Conservation (phyloP, 768 basidiomycete species). For the Termitomyces titanicus region DNA sequence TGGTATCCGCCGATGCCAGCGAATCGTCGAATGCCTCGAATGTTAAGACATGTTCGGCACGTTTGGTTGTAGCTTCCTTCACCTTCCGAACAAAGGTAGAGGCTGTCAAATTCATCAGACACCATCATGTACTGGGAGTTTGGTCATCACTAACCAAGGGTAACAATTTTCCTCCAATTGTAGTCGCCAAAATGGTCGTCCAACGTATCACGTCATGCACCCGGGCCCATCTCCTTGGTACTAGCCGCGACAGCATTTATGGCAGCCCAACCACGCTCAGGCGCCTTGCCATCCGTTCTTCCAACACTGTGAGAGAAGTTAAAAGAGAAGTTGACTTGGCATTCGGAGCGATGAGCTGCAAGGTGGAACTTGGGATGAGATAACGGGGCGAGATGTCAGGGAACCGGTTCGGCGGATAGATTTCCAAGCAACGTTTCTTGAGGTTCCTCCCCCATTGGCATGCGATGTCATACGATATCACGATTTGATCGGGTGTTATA, state of each 20-base stretch:
- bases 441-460: conserved; percentile 26
- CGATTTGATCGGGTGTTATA: conserved; percentile 1
- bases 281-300: conserved; percentile 5
- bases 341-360: conserved; percentile 18
- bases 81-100: conserved; percentile 9
- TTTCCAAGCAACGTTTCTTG: not conserved
- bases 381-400: not conserved
- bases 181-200: conserved; percentile 20
- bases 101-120: not conserved
- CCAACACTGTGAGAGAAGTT: conserved; percentile 21
- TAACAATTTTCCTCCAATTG: conserved; percentile 24
- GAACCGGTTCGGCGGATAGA: not conserved
- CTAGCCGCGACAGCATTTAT: conserved; percentile 17
- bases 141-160: too few relatives aligned
- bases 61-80: conserved; percentile 5
- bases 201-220: conserved; percentile 19
- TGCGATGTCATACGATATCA: conserved; percentile 25
- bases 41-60: conserved; percentile 2
- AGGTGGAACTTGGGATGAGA: conserved; percentile 31
- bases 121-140: too few relatives aligned
- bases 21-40: conserved; percentile 11
- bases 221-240: conserved; percentile 24
- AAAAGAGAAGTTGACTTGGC: conserved; percentile 21
- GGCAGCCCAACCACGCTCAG: conserved; percentile 22
- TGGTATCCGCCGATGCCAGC: not conserved